These are phyloP conservation scores for Naegleria lovaniensis DNA, from an alignment of 208 protist species.

Conservation along the genomic window DNA sequence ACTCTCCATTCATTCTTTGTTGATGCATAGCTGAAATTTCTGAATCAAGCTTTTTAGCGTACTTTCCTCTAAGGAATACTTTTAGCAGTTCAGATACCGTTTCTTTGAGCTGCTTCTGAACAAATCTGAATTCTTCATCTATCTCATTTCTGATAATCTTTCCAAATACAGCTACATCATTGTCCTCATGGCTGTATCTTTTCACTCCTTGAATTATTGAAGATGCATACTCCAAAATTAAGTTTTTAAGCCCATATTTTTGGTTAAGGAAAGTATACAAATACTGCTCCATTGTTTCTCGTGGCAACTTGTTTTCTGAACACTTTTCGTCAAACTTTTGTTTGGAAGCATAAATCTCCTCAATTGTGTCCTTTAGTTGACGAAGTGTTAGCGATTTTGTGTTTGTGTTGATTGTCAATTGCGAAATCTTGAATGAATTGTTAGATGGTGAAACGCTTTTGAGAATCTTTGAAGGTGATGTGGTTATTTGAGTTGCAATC, in stretches of 20 bases:
- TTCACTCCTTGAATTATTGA: slow-evolving; percentile 51
- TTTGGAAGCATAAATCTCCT: slow-evolving; percentile 76
- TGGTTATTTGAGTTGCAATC: slow-evolving; percentile 23
- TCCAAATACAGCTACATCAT: slow-evolving; percentile 76
- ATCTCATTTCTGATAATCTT: slow-evolving; percentile 79
- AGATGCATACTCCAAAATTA: slow-evolving; percentile 68
- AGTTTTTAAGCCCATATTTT: slow-evolving; percentile 68
- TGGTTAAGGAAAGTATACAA: slow-evolving; percentile 81
- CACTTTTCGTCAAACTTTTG: slow-evolving; percentile 74
- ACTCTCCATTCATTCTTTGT: slow-evolving; percentile 47
- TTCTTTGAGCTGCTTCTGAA: slow-evolving; percentile 69
- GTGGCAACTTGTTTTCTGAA: slow-evolving; percentile 56
- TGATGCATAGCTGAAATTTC: slow-evolving; percentile 57
- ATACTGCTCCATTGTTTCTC: slow-evolving; percentile 83
- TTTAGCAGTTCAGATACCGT: slow-evolving; percentile 70
- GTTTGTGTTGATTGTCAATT: slow-evolving; percentile 14
- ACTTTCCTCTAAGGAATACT: slow-evolving; percentile 54
- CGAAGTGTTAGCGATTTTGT: slow-evolving; percentile 57
- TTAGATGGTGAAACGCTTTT: slow-evolving; percentile 16
- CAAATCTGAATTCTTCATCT: slow-evolving; percentile 78
- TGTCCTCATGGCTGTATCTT: slow-evolving; percentile 45
- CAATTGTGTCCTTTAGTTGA: slow-evolving; percentile 70
- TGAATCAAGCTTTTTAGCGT: slow-evolving; percentile 30
- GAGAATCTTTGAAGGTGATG: slow-evolving; percentile 9
- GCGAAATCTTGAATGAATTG: background rate